Conservation (phyloP, 176 grass and related monocot genomes). For the Oryza australiensis region DNA sequence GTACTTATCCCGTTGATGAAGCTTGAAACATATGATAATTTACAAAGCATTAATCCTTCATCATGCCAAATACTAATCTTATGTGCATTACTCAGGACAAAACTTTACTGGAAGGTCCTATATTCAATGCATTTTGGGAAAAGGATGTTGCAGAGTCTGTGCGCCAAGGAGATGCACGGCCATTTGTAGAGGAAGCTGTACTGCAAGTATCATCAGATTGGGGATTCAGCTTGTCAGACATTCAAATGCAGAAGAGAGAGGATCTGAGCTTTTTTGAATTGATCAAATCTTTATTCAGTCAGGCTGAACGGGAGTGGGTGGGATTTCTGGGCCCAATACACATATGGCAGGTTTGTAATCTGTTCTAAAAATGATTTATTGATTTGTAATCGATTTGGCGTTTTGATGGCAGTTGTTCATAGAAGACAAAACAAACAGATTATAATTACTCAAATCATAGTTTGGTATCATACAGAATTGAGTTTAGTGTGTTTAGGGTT, state of each 20-base stretch:
- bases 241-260: constrained; percentile 87
- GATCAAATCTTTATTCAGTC: constrained; percentile 68
- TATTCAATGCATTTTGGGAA: constrained; percentile 80
- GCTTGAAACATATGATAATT: constrained; percentile 3
- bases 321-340: constrained; percentile 98
- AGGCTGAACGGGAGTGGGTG: constrained; percentile 74
- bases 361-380: constrained; percentile 8
- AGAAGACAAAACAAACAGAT: background rate
- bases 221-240: constrained; percentile 85
- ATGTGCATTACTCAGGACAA: constrained; percentile 60
- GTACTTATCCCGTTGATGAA: constrained; percentile 10
- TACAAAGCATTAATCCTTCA: background rate
- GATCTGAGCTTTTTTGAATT: constrained; percentile 59
- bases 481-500: background rate
- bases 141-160: constrained; percentile 83
- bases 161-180: constrained; percentile 61
- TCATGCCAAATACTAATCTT: constrained; percentile 23
- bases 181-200: constrained; percentile 90
- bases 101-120: constrained; percentile 67
- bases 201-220: constrained; percentile 91
- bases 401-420: constrained; percentile 8
- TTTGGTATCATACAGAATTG: background rate
- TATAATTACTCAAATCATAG: constrained; percentile 1
- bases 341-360: constrained; percentile 83
- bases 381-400: background rate